Evolutionary conservation across 1,284 basidiomycete species (phyloP).

Genomic region (Retiboletus fuscus): DNA sequence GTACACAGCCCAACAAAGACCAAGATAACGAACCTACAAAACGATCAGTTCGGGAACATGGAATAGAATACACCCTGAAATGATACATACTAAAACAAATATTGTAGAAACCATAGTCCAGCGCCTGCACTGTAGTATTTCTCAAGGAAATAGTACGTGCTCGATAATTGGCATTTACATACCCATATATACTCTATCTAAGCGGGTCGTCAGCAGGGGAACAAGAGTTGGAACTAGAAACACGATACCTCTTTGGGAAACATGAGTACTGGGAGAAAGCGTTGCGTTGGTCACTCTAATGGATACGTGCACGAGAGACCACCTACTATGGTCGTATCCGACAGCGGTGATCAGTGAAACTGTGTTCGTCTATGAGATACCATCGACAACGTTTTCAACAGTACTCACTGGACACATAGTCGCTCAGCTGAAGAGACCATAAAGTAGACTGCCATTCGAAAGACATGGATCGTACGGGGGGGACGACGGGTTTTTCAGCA

Average conservation of each 20-base stretch:
- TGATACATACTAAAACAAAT: constrained; percentile 1
- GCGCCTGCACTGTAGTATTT: background rate
- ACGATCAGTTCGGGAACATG: background rate
- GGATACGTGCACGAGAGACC: background rate
- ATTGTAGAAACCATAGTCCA: constrained; percentile 10
- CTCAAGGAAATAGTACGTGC: background rate
- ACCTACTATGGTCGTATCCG: background rate
- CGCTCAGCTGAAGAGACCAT: background rate
- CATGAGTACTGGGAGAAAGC: background rate
- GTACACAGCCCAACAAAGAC: background rate
- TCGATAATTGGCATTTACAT: background rate
- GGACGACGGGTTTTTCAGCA: too few species aligned
- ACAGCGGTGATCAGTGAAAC: background rate
- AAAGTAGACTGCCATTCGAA: background rate
- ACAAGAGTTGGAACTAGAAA: background rate
- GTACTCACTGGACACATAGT: background rate
- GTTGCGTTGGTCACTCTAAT: background rate
- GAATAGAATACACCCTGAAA: background rate
- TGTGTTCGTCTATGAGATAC: background rate
- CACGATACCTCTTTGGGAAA: constrained; percentile 2
- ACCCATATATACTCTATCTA: constrained; percentile 9
- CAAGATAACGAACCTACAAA: too few species aligned
- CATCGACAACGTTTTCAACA: background rate
- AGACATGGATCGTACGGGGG: background rate
- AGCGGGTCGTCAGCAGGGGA: background rate